These are phyloP conservation scores for Cercospora sp. DNA, from an alignment of 2,329 filamentous ascomycete species.

Conservation along the genomic window DNA sequence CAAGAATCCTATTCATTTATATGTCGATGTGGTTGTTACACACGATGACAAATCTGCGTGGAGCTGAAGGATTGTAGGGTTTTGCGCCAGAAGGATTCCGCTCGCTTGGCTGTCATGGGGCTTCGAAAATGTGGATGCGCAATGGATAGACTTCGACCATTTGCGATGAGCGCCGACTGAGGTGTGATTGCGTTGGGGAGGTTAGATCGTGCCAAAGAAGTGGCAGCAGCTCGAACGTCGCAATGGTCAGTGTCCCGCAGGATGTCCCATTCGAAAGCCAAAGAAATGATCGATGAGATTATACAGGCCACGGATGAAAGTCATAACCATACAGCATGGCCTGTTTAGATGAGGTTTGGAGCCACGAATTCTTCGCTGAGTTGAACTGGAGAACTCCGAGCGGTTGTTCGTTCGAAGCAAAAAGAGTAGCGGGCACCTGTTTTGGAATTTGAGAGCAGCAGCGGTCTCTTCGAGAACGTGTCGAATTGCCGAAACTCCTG, in stretches of 20 bases:
- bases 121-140: no score
- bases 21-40: background rate
- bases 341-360: background rate
- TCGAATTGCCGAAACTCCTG: background rate
- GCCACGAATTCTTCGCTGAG: background rate
- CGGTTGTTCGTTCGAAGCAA: background rate
- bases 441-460: background rate
- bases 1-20: background rate
- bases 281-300: no score
- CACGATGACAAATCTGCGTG: constrained; percentile 1
- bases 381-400: background rate
- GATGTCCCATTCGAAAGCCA: no score
- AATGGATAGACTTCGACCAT: background rate
- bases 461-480: background rate
- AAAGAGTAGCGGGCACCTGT: background rate
- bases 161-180: background rate
- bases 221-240: background rate
- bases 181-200: background rate
- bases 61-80: background rate
- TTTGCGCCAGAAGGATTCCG: background rate
- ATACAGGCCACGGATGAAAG: no score
- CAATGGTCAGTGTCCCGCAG: background rate
- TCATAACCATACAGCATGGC: background rate
- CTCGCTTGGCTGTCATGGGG: background rate
- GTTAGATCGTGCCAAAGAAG: background rate